Percentiles rank a stretch among this genome's conserved stretches.
phyloP scores from a whole-genome alignment of 352 stramenopile species.

The Aphanomyces euteiches region DNA sequence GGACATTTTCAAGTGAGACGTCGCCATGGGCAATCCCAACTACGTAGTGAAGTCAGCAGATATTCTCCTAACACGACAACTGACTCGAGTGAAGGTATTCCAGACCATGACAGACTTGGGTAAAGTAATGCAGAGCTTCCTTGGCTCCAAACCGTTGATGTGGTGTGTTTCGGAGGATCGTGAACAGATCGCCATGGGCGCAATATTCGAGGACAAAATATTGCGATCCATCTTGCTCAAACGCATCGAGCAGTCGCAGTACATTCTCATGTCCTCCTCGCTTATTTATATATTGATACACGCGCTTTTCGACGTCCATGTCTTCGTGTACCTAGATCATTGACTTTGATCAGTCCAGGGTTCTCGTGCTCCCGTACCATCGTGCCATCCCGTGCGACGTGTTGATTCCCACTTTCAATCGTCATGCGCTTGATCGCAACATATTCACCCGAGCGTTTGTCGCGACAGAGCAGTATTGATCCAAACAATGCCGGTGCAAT shows the following conservation, averaged over 20 bases:
- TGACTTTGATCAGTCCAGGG: not conserved
- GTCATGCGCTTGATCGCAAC: slow-evolving; percentile 24
- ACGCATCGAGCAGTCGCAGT: slow-evolving; percentile 13
- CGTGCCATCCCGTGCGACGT: not conserved
- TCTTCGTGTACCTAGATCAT: slow-evolving; percentile 29
- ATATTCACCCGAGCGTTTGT: not conserved
- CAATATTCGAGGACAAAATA: slow-evolving; percentile 32
- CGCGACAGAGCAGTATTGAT: slow-evolving; percentile 13
- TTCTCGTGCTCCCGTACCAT: not conserved
- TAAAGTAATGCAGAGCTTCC: slow-evolving; percentile 17
- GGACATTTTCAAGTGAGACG: slow-evolving; percentile 29
- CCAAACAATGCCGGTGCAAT: slow-evolving; percentile 23
- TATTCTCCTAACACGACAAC: not conserved
- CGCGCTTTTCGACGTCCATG: slow-evolving; percentile 21
- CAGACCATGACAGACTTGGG: slow-evolving; percentile 10
- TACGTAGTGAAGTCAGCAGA: not conserved
- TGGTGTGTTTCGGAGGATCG: not conserved
- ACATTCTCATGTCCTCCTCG: slow-evolving; percentile 25
- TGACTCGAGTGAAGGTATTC: slow-evolving; percentile 20
- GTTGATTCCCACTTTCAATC: not conserved
- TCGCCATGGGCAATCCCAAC: slow-evolving; percentile 31
- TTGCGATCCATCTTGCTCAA: slow-evolving; percentile 21
- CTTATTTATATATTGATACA: slow-evolving; percentile 15
- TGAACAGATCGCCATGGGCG: slow-evolving; percentile 23
- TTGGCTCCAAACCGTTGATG: slow-evolving; percentile 23